Base-by-base conservation (phyloP, 2,329 filamentous ascomycete species). In the Septoria petroselini region DNA sequence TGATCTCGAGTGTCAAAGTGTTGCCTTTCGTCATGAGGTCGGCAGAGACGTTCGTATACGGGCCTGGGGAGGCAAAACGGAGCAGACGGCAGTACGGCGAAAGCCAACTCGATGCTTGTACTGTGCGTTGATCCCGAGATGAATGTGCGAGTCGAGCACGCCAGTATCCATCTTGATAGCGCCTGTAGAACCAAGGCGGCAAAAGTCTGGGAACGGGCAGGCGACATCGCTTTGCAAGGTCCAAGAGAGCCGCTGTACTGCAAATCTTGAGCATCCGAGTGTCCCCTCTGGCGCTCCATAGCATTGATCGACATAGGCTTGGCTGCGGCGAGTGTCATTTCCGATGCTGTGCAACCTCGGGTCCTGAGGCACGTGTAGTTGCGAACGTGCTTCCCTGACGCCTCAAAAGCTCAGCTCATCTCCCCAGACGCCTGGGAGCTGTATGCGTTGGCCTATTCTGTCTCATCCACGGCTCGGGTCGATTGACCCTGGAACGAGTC, bases 401-500 rank as follows among this genome's bases (percentile, higher is more conserved):
- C 23, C 23, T 5, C 33, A 37, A 9, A 8, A 27, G 23, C 23
- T 27, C 33, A 35, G 33, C 45, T 37, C 46, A 42, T 23, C 31
- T 34, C 11, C 46, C 15, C 9, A 48, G 39, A 15, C 46, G 30
- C 7, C n/a, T 41, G 14, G 46, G 31, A 14, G 46, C 38, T 1
- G 38, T 33, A 1, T 35, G 21, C 3, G 39, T 9, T 12, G 15
- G 23, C 18, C 15, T 23, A 14, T 12, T 23, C 18, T 49, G 45
- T 19, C 23, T 35, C n/a, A 23, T 30, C 50, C 50, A 53, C 1
- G 40, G 41, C 15, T 53, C 45, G 1, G 40, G 21, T 1, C 46
- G 45, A 38, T 53, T 45, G 41, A 50, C 33, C 18, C 38, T 46
- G 1, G 47, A 44, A 27, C 48, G 46, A 4, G 51, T 39, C 19